These are phyloP conservation scores for Aspergillus phoenicis DNA, from an alignment of 2,329 filamentous ascomycete genomes.

Conservation along the genomic window DNA sequence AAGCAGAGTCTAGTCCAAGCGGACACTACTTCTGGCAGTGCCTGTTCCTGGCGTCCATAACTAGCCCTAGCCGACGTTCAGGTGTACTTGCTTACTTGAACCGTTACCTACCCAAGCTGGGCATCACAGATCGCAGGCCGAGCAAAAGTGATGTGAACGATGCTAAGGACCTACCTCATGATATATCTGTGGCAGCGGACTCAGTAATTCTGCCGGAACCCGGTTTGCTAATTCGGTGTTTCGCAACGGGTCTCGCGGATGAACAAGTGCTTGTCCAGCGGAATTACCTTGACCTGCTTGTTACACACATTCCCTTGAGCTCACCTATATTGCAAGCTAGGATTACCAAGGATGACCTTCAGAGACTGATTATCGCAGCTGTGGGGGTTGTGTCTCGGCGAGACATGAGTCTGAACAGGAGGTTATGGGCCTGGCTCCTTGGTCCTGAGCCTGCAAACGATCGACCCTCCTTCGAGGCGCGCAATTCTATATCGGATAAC, in stretches of 20 bases:
- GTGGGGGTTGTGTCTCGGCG: slow-evolving; percentile 83
- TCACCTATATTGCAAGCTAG: slow-evolving; percentile 76
- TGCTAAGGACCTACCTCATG: slow-evolving; percentile 26
- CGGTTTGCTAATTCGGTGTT: slow-evolving; percentile 84
- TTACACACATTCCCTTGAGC: slow-evolving; percentile 84
- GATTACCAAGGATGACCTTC: slow-evolving; percentile 73
- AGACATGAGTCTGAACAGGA: slow-evolving; percentile 94
- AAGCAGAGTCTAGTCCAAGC: slow-evolving; percentile 57
- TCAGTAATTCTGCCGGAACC: slow-evolving; percentile 74
- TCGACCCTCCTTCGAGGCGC: slow-evolving; percentile 33
- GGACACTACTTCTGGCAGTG: slow-evolving; percentile 98
- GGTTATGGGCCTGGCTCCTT: slow-evolving; percentile 94
- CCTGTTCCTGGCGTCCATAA: slow-evolving; percentile 90
- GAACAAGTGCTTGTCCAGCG: slow-evolving; percentile 89
- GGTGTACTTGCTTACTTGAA: slow-evolving; percentile 86
- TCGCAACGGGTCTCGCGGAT: slow-evolving; percentile 85
- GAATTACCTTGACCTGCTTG: slow-evolving; percentile 88
- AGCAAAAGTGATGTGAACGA: slow-evolving; percentile 34
- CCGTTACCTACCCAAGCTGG: slow-evolving; percentile 75
- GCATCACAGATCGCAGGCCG: slow-evolving; percentile 40
- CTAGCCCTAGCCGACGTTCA: slow-evolving; percentile 78
- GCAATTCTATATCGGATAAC: slow-evolving; percentile 31
- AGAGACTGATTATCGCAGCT: slow-evolving; percentile 79
- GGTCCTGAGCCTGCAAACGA: slow-evolving; percentile 66
- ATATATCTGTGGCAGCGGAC: slow-evolving; percentile 43